Evolutionary conservation across 305 asterid species (phyloP).

Genomic region (Plantago coronopus): DNA sequence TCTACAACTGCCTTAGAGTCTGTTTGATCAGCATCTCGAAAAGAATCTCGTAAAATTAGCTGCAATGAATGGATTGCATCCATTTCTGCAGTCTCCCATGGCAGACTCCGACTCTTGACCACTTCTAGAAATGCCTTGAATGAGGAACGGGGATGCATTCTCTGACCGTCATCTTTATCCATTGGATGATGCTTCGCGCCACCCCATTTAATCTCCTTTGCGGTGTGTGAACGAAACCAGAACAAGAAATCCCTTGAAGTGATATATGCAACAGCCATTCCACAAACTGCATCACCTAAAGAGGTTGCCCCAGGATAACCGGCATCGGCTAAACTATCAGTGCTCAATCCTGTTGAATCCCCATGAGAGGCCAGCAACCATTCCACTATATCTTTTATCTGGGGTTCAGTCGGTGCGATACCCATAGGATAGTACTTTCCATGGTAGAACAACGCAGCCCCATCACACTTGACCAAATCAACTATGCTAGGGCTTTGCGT

Average conservation of each 20-base stretch:
- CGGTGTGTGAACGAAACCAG: conserved; percentile 94
- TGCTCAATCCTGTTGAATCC: conserved; percentile 88
- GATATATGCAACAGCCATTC: conserved; percentile 88
- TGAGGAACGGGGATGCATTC: conserved; percentile 94
- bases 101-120: conserved; percentile 78
- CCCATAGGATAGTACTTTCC: conserved; percentile 71
- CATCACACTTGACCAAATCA: conserved; percentile 89
- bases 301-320: conserved; percentile 80
- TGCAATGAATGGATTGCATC: conserved; percentile 90
- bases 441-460: conserved; percentile 77
- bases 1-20: conserved; percentile 62
- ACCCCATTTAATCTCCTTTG: conserved; percentile 86
- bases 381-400: conserved; percentile 74
- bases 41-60: conserved; percentile 82
- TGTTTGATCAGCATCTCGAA: conserved; percentile 53
- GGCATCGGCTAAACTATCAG: conserved; percentile 81
- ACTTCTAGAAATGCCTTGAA: conserved; percentile 83
- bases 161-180: conserved; percentile 81
- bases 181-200: conserved; percentile 90
- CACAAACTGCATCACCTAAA: conserved; percentile 82
- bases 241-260: conserved; percentile 66
- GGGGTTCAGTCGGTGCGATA: conserved; percentile 64
- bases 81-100: conserved; percentile 92
- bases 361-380: conserved; percentile 74
- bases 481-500: conserved; percentile 81